These are phyloP conservation scores for Carpinus viminea DNA, from an alignment of 306 rosid genomes.

Conservation along the genomic window DNA sequence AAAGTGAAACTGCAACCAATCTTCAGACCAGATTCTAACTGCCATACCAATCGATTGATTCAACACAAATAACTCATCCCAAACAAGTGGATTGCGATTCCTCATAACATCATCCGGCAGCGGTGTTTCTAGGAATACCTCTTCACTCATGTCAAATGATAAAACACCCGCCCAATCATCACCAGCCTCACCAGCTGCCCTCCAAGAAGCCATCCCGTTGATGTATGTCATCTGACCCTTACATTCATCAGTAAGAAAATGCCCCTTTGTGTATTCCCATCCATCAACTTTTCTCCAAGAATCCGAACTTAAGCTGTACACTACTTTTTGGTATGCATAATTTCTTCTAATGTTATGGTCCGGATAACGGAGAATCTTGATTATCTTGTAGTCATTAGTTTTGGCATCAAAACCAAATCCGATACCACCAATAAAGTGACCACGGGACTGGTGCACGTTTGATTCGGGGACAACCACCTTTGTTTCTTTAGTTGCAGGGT, in stretches of 20 bases:
- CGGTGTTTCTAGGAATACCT: too few species aligned
- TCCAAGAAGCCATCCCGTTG: not conserved
- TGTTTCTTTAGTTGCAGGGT: not conserved
- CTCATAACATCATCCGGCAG: not conserved
- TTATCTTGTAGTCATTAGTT: constrained; percentile 4
- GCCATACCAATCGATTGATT: not conserved
- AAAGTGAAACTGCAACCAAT: not conserved
- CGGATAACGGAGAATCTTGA: not conserved
- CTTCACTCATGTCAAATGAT: too few species aligned
- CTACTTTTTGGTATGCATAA: not conserved
- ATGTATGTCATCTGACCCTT: not conserved
- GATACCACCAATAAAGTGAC: not conserved
- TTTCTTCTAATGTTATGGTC: too few species aligned
- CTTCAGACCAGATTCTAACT: not conserved
- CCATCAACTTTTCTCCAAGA: too few species aligned
- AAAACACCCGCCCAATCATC: too few species aligned
- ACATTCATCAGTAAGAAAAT: too few species aligned
- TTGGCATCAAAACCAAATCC: not conserved
- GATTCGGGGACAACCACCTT: not conserved
- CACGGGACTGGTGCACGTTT: not conserved
- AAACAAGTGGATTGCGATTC: too few species aligned
- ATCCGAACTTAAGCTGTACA: not conserved
- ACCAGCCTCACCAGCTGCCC: too few species aligned
- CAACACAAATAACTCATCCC: not conserved
- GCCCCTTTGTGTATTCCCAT: too few species aligned